These are phyloP conservation scores for Aureobasidium uvarum DNA, from an alignment of 2,329 filamentous ascomycete species.

Conservation along the genomic window DNA sequence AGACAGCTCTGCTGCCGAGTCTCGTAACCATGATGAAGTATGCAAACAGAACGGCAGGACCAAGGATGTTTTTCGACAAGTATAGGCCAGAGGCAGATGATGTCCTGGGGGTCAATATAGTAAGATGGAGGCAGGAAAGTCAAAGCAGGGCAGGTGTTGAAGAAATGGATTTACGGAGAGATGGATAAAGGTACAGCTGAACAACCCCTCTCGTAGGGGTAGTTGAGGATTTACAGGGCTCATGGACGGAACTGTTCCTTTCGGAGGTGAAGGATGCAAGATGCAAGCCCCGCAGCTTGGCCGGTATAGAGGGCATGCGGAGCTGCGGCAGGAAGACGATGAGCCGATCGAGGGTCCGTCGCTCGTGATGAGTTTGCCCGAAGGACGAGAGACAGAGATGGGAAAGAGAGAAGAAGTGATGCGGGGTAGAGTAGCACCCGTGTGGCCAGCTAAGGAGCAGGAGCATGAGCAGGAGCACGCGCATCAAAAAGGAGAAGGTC, in stretches of 20 bases:
- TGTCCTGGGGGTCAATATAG: neutral
- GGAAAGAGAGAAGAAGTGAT: neutral
- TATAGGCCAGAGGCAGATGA: neutral
- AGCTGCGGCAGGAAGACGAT: neutral
- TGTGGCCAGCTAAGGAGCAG: neutral
- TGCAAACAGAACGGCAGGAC: neutral
- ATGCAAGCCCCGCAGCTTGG: slow-evolving; percentile 23
- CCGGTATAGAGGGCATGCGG: neutral
- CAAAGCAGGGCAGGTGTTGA: neutral
- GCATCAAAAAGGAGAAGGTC: neutral
- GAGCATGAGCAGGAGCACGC: neutral
- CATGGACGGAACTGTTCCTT: slow-evolving; percentile 2
- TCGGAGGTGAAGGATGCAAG: neutral
- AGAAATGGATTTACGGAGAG: slow-evolving; percentile 1
- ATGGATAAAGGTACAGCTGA: neutral
- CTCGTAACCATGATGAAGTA: slow-evolving; percentile 17
- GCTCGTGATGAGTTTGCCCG: slow-evolving; percentile 20
- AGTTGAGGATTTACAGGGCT: neutral
- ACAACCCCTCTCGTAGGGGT: slow-evolving; percentile 11
- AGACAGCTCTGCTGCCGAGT: neutral
- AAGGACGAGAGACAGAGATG: slow-evolving; percentile 7
- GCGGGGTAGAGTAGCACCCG: slow-evolving; percentile 8
- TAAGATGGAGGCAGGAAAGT: neutral
- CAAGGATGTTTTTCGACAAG: neutral
- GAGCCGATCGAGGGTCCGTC: neutral